These are phyloP conservation scores for Colletotrichum sp. DNA, from an alignment of 2,329 filamentous ascomycete genomes.

Conservation along the genomic window DNA sequence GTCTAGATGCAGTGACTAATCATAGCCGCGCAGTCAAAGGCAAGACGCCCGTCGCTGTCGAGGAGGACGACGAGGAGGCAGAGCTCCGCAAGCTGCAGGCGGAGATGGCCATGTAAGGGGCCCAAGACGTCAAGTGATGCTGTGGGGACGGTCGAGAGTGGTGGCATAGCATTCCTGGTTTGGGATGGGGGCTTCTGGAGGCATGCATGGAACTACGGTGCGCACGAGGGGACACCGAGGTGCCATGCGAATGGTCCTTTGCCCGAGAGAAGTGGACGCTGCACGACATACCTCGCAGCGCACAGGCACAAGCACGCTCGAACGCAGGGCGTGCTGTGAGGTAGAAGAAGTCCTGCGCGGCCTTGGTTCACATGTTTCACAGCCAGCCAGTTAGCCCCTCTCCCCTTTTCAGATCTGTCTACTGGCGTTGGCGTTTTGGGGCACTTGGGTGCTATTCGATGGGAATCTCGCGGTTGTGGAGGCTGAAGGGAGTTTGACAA, in stretches of 20 bases:
- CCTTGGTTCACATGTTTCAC: not conserved
- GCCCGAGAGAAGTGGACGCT: not conserved
- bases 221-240: not conserved
- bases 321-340: not conserved
- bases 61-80: constrained; percentile 95
- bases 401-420: constrained; percentile 2
- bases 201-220: not conserved
- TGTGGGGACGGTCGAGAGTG: constrained; percentile 1
- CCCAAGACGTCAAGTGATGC: not conserved
- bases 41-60: constrained; percentile 47
- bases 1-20: not conserved
- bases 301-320: not conserved
- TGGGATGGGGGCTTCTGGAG: constrained; percentile 2
- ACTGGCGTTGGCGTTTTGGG: constrained; percentile 23
- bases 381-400: not conserved
- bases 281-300: not conserved
- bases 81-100: constrained; percentile 92
- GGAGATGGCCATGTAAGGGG: constrained; percentile 88
- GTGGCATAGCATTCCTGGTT: constrained; percentile 20
- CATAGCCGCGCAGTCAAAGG: constrained; percentile 47
- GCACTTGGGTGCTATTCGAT: constrained; percentile 12
- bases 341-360: not conserved
- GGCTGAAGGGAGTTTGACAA: constrained; percentile 19
- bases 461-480: constrained; percentile 14
- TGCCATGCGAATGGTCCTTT: not conserved